phyloP scores from a whole-genome alignment of 306 rosid genomes.

The Prunus kanzakura region DNA sequence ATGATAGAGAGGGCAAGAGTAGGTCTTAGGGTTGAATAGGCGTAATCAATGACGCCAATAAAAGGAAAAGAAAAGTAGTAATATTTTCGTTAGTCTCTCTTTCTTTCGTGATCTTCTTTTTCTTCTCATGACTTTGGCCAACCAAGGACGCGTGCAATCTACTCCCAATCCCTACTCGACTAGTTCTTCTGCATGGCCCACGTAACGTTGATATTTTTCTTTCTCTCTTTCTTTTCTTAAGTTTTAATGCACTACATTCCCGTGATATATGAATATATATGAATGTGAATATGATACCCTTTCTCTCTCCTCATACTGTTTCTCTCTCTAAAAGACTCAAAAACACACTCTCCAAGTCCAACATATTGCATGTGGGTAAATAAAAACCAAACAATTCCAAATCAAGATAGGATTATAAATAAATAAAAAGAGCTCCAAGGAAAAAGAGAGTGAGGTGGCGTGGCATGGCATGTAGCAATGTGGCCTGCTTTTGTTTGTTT shows the following conservation, averaged over 20 bases:
- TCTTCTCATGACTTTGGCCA: neutral
- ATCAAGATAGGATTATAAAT: neutral
- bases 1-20: neutral
- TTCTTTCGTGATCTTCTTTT: neutral
- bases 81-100: neutral
- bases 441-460: neutral
- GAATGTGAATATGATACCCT: neutral
- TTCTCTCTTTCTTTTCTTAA: neutral
- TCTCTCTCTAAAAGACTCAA: neutral
- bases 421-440: neutral
- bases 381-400: neutral
- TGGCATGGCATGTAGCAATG: neutral
- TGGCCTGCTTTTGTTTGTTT: neutral
- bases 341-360: neutral
- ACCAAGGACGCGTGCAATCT: slow-evolving; percentile 17
- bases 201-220: slow-evolving; percentile 11
- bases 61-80: slow-evolving; percentile 7
- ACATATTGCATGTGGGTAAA: neutral
- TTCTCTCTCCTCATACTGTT: neutral
- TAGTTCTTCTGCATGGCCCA: slow-evolving; percentile 23
- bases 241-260: slow-evolving; percentile 19
- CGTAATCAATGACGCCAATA: slow-evolving; percentile 33
- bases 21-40: slow-evolving; percentile 23
- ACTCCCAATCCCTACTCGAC: slow-evolving; percentile 5
- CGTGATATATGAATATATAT: slow-evolving; percentile 11